phyloP scores from a whole-genome alignment of 129 eudicot species.

The Mikania micrantha region DNA sequence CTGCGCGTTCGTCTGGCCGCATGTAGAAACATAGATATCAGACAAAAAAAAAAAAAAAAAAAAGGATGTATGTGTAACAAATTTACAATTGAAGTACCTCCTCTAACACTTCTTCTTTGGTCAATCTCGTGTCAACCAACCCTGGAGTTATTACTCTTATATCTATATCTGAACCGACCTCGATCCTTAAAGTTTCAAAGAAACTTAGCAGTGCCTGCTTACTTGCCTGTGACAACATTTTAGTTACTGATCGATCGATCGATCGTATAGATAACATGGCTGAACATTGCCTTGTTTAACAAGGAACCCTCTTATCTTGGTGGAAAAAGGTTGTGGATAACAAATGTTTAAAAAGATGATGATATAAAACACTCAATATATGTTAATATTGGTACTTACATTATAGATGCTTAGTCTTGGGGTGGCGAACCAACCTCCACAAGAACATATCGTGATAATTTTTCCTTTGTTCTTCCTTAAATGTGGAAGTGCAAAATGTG shows the following conservation, averaged over 20 bases:
- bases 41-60: no score
- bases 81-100: constrained; percentile 5
- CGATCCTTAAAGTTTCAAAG: constrained; percentile 20
- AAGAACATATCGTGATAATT: constrained; percentile 40
- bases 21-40: neutral
- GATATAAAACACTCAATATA: neutral
- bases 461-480: constrained; percentile 42
- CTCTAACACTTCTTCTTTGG: neutral
- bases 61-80: neutral
- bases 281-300: neutral
- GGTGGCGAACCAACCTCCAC: constrained; percentile 39
- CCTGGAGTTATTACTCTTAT: constrained; percentile 18
- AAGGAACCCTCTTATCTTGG: neutral
- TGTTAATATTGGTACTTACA: constrained; percentile 15
- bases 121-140: constrained; percentile 12
- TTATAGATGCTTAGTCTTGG: constrained; percentile 46
- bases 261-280: no score
- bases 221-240: constrained; percentile 17
- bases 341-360: neutral
- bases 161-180: constrained; percentile 18
- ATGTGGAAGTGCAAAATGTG: constrained; percentile 52
- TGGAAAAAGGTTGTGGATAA: neutral
- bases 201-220: constrained; percentile 27
- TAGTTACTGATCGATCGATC: neutral
- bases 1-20: constrained; percentile 30